Conservation (phyloP, 495 filamentous ascomycete species). For the Penicillium robsamsonii region DNA sequence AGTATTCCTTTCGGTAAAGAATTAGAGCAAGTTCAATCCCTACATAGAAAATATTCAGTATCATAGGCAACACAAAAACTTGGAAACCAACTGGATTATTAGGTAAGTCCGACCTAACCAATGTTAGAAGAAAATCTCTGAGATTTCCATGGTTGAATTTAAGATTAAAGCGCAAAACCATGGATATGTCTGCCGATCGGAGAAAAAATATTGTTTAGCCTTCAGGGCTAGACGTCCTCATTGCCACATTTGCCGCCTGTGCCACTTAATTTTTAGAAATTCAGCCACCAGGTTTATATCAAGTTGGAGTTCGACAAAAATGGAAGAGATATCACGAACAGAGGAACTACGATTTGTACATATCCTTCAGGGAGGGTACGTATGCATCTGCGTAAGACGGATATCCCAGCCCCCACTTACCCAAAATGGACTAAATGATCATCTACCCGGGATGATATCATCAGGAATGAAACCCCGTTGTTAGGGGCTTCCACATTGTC, state of each 20-base stretch:
- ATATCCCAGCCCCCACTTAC: conserved; percentile 4
- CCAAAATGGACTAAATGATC: conserved; percentile 12
- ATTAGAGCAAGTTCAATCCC: too few species aligned
- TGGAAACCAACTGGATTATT: too few species aligned
- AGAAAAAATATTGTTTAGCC: not conserved
- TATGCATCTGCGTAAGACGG: conserved; percentile 10
- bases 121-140: too few species aligned
- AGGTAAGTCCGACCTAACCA: too few species aligned
- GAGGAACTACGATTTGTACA: not conserved
- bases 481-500: not conserved
- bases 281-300: not conserved
- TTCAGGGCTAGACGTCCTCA: not conserved
- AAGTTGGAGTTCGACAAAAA: not conserved
- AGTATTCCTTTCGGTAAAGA: too few species aligned
- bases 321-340: not conserved
- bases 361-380: not conserved
- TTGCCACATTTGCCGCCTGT: not conserved
- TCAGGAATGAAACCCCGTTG: conserved; percentile 5
- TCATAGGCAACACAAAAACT: too few species aligned
- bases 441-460: conserved; percentile 9
- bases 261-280: not conserved
- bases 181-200: not conserved
- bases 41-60: too few species aligned
- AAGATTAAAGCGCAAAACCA: too few species aligned
- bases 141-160: too few species aligned